Evolutionary conservation across 2,329 filamentous ascomycete genomes (phyloP), one percentile per base, ranked within the genome.

Genomic region (Botrytis paeoniae): DNA sequence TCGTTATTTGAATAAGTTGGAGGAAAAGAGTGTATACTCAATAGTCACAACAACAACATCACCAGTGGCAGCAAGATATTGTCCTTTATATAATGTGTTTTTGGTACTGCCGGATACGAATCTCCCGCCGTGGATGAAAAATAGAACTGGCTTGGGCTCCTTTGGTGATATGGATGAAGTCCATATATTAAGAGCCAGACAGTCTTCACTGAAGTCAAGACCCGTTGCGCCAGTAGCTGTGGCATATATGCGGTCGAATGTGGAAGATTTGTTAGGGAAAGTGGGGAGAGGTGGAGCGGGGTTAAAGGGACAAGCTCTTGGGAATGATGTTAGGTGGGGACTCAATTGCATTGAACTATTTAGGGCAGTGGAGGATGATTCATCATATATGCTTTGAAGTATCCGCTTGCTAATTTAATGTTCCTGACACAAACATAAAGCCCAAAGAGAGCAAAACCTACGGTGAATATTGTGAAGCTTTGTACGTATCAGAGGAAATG

Each of bases 81-180:
- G 48, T 20, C 61, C 70, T 32, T 71, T 29, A 22, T 71, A 71
- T 1, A 66, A 32, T 1, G 60, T 80, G 32, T 79, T 81, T 66
- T 82, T 78, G 0, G 83, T 81, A 73, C 80, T 82, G 70, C 84
- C 84, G 63, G 78, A 79, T 3, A 75, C 78, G 70, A 84, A 85
- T 1, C 80, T 83, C 12, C 84, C 84, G 3, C 84, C 84, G 65
- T 83, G 81, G 12, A 85, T 81, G 82, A 83, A 85, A 16, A 86
- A 79, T 41, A 85, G 74, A 35, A 85, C 84, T 6, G 84, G 79
- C 59, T 83, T 85, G 48, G 81, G 80, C 35, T 73, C 69, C 4
- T 79, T 79, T 10, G 79, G 77, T 3, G 76, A 77, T 59, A 81
- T 78, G n/a, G 80, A 75, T 41, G 80, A 74, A 6, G 80, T 78